Evolutionary conservation across 1,284 basidiomycete species (phyloP), one percentile per base, ranked within the genome.

Genomic region (Cutaneotrichosporon cavernicola): DNA sequence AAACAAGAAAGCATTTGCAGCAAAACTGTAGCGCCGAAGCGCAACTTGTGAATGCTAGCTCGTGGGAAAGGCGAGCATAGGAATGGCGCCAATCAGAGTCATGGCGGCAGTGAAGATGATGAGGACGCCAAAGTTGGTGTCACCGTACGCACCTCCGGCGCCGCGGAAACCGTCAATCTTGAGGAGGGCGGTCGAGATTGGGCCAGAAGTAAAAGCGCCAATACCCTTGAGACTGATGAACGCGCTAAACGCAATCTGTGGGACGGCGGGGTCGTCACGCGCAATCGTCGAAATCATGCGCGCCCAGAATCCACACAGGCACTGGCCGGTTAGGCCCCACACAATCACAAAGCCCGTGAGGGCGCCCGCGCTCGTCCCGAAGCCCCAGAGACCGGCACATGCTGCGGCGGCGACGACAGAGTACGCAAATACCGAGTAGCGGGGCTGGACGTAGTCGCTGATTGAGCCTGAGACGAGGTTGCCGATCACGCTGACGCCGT

Each of bases 311-410:
- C 73, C 73, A 1, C 72, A 64, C 56, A 77, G 73, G 57, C 72
- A 72, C 32, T 64, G 61, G 11, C 58, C 75, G 4, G 74, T 64
- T 11, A 73, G 38, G 6, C 73, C 77, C 58, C 76, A 79, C 10
- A 71, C 55, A 16, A 76, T 50, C 0, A 67, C 68, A 46, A 79
- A 79, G 1, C 65, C 62, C 7, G 73, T 64, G 13, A 79, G 63
- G 8, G 70, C 52, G 5, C 60, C 69, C 7, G 65, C 53, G 8
- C 68, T 69, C 11, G 75, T 76, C 0, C 75, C 76, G 58, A 79
- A 76, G 0, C 80, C 80, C 80, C 81, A 82, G 18, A 81, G 64
- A 32, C 78, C 63, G 22, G 79, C 71, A 58, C 77, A 79, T 0
- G 76, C 62, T 1, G 77, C 38, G 0, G 78, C 72, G 2, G 73